A percentile compares a stretch with the other conserved stretches of the same genome.
Conservation (phyloP, 352 stramenopile genomes). For the Phytopythium sindhum region DNA sequence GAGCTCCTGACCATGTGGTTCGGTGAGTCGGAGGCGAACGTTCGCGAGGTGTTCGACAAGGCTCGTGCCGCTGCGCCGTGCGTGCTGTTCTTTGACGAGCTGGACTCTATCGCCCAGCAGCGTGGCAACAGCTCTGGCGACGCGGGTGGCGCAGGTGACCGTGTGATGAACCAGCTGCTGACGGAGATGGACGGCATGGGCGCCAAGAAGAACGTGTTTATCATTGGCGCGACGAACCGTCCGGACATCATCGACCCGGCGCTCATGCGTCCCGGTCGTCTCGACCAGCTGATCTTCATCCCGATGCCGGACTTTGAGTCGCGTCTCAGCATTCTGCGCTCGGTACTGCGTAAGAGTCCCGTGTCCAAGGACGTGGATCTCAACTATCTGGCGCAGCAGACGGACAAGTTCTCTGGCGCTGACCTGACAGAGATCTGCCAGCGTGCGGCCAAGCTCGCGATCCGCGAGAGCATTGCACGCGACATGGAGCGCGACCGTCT, state of each 20-base stretch:
- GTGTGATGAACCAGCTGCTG: conserved; percentile 99
- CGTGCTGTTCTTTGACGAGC: conserved; percentile 99
- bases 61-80: conserved; percentile 95
- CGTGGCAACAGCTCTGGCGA: conserved; percentile 94
- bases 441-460: conserved; percentile 98
- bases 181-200: conserved; percentile 99
- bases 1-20: conserved; percentile 99
- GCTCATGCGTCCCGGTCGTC: conserved; percentile 94
- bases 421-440: conserved; percentile 99
- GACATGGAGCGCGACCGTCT: conserved; percentile 98
- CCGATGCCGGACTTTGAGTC: conserved; percentile 97
- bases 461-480: conserved; percentile 98
- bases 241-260: conserved; percentile 98
- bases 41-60: conserved; percentile 99
- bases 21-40: conserved; percentile 98
- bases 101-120: conserved; percentile 99
- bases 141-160: conserved; percentile 96
- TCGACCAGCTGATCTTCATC: conserved; percentile 96
- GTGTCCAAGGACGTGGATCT: conserved; percentile 98
- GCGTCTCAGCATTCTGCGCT: conserved; percentile 94
- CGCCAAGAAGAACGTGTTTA: conserved; percentile 99
- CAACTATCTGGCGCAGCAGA: conserved; percentile 94
- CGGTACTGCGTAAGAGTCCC: conserved; percentile 96
- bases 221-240: conserved; percentile 95
- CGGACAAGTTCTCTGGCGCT: conserved; percentile 99